Evolutionary conservation across 1,284 basidiomycete genomes (phyloP), one percentile per base, ranked within the genome.

Genomic region (Flammula alnicola): DNA sequence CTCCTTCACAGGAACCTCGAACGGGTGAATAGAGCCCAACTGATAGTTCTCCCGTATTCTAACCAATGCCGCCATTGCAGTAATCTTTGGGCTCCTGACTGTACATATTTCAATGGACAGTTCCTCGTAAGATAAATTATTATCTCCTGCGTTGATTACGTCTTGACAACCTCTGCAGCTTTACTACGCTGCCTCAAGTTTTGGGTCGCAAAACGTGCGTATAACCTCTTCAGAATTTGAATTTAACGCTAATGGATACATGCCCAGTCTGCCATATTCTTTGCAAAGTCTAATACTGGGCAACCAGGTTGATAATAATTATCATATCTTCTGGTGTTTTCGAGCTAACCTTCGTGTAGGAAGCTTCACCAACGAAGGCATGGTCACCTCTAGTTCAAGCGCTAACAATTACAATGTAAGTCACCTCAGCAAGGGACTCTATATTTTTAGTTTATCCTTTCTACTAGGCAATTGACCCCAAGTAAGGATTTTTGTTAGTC

Each of bases 21-120:
- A 81, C 51, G 79, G 78, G 74, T 76, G 52, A 49, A n/a, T n/a
- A n/a, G n/a, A n/a, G n/a, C n/a, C n/a, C n/a, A n/a, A 61, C 45
- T 44, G n/a, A 5, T 19, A 17, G 4, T n/a, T 23, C 25, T 41
- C 8, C 8, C 11, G 20, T 16, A 10, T 35, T 23, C 31, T 23
- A 4, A 17, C 20, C 14, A 31, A 29, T 26, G 33, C 23, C 11
- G 7, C 35, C 17, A 19, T 12, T 1, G 22, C 26, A 75, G 72
- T 12, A 61, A 65, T 23, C 57, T 80, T 3, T 80, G 79, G 79
- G 79, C 79, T 0, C 79, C 80, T 1, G 79, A 81, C 52, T 83
- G 79, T 57, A 73, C 70, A 2, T 74, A 75, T 56, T 26, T 66
- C 25, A 66, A 75, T 35, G 73, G 75, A 1, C 56, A 72, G 48